Percentiles rank a stretch among this genome's conserved stretches.
Evolutionary conservation across 257 asterid genomes (phyloP).

Genomic region (Penstemon eatonii): DNA sequence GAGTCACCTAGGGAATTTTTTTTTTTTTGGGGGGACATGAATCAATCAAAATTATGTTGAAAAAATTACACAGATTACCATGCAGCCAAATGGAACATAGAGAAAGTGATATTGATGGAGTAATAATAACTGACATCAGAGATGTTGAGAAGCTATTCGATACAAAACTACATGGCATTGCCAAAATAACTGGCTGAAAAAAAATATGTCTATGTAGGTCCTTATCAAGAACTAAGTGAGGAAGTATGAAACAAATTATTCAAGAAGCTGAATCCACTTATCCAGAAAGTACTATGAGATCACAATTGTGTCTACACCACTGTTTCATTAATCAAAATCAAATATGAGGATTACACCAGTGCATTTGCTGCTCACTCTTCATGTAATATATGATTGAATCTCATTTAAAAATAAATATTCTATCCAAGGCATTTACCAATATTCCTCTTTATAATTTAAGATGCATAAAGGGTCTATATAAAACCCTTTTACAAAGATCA

Average conservation of each 20-base stretch:
- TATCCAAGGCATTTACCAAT: not conserved
- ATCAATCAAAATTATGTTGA: too few relatives aligned
- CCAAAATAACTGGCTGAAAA: not conserved
- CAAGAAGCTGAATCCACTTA: not conserved
- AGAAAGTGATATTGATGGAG: not conserved
- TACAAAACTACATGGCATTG: not conserved
- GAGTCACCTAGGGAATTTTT: conserved; percentile 50
- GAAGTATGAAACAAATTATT: conserved; percentile 11
- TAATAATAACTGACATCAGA: not conserved
- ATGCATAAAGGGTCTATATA: too few relatives aligned
- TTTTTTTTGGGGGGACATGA: not conserved
- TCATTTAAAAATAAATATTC: not conserved
- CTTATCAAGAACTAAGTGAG: not conserved
- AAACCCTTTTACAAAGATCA: too few relatives aligned
- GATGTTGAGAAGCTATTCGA: not conserved
- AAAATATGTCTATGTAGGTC: not conserved
- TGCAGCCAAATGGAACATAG: not conserved
- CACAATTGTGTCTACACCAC: not conserved
- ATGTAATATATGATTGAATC: not conserved
- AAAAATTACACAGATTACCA: too few relatives aligned
- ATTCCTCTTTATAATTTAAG: too few relatives aligned
- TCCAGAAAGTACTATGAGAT: conserved; percentile 3
- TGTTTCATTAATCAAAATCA: conserved; percentile 9
- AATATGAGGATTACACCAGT: not conserved
- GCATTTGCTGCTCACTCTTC: not conserved